Base-by-base conservation (phyloP, 805 yeast species). In the Spencermartinsiella europaea region DNA sequence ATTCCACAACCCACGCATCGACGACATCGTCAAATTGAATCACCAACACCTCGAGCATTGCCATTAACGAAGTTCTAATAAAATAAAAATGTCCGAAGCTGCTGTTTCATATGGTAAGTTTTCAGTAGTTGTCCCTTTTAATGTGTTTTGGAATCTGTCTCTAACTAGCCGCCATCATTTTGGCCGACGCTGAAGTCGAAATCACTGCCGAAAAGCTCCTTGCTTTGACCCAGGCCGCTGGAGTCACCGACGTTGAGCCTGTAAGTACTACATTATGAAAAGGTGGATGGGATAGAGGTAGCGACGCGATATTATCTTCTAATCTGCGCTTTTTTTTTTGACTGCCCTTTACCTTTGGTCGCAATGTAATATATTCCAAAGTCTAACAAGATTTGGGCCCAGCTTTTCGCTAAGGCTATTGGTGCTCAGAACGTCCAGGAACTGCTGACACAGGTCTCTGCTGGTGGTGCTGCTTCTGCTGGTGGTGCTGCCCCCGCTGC, bases 161-260 rank as follows among this genome's bases (percentile, higher is more conserved):
- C 38, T 28, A 36, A 42, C 1, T 35, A 54, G 98, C 99, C 73
- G 96, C 98, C 69, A 83, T 91, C 74, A 89, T 91, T 77, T 81
- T 91, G 74, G 96, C 97, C 61, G 99, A 91, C 71, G 87, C 97
- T 67, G 96, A 88, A 68, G 76, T 88, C 68, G 96, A 90, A 74
- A 80, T 93, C 81, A 79, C 95, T 51, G 67, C 93, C 62, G 91
- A 85, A 72, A 87, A 86, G 79, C 76, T 87, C 63, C 71, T 80
- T 66, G 72, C 93, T 59, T 73, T 87, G 69, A 74, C 87, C 71
- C 66, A 74, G 65, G 86, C 95, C 62, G 95, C 96, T 62, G 85
- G 87, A 70, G 81, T 89, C 66, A 73, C 77, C 50, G 65, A 46
- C 48, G 86, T 84, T 66, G 95, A 85, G 62, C 69, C 69, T 48